A percentile compares a stretch with the other conserved stretches of the same genome.
These are phyloP conservation scores for Teunomyces gatunensis DNA, from an alignment of 805 yeast species.

Conservation along the genomic window DNA sequence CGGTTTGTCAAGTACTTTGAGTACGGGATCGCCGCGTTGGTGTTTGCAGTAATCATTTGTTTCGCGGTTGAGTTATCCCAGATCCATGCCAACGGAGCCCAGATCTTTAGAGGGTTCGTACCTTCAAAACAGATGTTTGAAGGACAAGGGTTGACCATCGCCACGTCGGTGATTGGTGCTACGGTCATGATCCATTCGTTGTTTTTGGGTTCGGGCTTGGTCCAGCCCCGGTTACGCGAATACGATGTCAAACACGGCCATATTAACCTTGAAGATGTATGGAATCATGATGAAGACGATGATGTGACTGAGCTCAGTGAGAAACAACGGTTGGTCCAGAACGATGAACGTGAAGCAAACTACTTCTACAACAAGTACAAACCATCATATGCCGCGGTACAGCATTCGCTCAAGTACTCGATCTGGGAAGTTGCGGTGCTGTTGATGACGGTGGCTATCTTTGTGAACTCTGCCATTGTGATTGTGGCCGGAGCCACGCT, in stretches of 20 bases:
- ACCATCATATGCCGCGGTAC: conserved; percentile 73
- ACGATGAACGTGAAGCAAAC: conserved; percentile 20
- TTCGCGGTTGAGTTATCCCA: conserved; percentile 45
- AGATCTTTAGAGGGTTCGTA: conserved; percentile 42
- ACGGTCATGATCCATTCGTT: conserved; percentile 54
- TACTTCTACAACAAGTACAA: conserved; percentile 46
- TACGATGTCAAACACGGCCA: conserved; percentile 39
- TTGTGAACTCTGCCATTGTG: conserved; percentile 81
- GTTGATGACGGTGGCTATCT: conserved; percentile 74
- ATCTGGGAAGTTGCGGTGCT: conserved; percentile 69
- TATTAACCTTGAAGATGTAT: conserved; percentile 20
- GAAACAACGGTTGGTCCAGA: conserved; percentile 4
- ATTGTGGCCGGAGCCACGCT: conserved; percentile 80
- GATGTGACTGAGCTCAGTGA: conserved; percentile 2
- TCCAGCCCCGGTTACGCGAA: conserved; percentile 47
- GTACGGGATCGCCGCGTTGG: conserved; percentile 41
- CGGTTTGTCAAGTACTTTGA: conserved; percentile 37
- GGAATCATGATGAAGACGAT: neutral
- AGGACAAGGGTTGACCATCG: conserved; percentile 44
- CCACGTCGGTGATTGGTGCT: conserved; percentile 48
- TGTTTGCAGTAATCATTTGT: conserved; percentile 42
- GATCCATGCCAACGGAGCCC: conserved; percentile 30
- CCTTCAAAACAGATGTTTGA: conserved; percentile 44
- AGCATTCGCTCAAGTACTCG: conserved; percentile 68
- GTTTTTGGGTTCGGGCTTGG: conserved; percentile 48